phyloP scores from a whole-genome alignment of 1,284 basidiomycete genomes.

The Termitomyces sp. region DNA sequence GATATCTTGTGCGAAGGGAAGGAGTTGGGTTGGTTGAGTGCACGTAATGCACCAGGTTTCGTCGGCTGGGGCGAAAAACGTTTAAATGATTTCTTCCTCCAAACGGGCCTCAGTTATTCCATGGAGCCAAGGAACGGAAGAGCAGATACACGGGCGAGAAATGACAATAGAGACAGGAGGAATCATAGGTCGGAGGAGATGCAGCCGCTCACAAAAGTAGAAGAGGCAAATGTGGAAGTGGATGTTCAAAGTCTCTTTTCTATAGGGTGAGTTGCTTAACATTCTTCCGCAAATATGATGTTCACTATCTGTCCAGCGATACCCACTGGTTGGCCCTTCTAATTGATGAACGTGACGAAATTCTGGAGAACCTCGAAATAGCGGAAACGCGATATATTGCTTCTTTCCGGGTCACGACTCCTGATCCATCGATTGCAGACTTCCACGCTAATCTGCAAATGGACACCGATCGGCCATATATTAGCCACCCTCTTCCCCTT shows the following conservation, averaged over 20 bases:
- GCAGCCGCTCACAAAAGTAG: conserved; percentile 34
- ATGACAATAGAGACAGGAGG: conserved; percentile 24
- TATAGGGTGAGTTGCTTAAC: conserved; percentile 45
- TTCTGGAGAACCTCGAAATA: conserved; percentile 71
- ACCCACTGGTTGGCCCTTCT: conserved; percentile 59
- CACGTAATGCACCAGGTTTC: conserved; percentile 52
- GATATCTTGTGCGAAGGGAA: conserved; percentile 57
- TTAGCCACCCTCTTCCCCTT: conserved; percentile 64
- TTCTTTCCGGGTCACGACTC: conserved; percentile 68
- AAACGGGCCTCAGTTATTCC: conserved; percentile 56
- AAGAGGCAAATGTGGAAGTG: conserved; percentile 47
- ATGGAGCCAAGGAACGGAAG: conserved; percentile 34
- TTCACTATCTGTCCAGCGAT: conserved; percentile 39
- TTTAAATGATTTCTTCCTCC: conserved; percentile 63
- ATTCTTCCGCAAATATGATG: not conserved
- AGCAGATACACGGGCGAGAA: conserved; percentile 23
- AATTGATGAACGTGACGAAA: conserved; percentile 66
- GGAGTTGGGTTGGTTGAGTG: conserved; percentile 73
- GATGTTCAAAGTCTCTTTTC: conserved; percentile 72
- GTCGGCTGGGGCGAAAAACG: conserved; percentile 68
- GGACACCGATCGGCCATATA: conserved; percentile 44
- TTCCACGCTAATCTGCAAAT: conserved; percentile 34
- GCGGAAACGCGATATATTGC: conserved; percentile 74
- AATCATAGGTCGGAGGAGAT: conserved; percentile 33
- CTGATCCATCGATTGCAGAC: conserved; percentile 60